These are phyloP conservation scores for Fusarium oxysporum DNA, from an alignment of 2,329 filamentous ascomycete species.

Conservation along the genomic window DNA sequence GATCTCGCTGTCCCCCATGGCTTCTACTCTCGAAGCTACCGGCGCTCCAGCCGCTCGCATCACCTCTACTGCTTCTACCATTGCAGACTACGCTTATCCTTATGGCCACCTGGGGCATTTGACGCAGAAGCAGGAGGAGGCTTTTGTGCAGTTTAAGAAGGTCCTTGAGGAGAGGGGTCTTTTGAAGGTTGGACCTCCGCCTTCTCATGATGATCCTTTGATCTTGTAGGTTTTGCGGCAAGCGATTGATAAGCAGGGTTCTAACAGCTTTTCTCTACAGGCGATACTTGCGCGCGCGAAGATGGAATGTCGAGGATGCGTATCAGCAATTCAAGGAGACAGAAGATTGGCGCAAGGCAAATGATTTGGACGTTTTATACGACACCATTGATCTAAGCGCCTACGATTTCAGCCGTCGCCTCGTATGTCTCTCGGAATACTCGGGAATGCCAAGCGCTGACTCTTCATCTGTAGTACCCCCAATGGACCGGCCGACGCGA, in stretches of 20 bases:
- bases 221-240: slow-evolving; percentile 66
- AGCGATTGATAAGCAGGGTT: slow-evolving; percentile 6
- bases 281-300: slow-evolving; percentile 86
- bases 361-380: slow-evolving; percentile 83
- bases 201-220: slow-evolving; percentile 79
- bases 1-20: slow-evolving; percentile 40
- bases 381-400: slow-evolving; percentile 86
- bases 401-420: slow-evolving; percentile 81
- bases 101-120: slow-evolving; percentile 86
- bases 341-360: slow-evolving; percentile 85
- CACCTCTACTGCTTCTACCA: slow-evolving; percentile 46
- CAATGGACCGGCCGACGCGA: slow-evolving; percentile 96
- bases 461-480: slow-evolving; percentile 73
- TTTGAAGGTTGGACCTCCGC: slow-evolving; percentile 66
- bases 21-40: slow-evolving; percentile 40
- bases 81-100: slow-evolving; percentile 68
- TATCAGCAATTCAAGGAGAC: slow-evolving; percentile 88
- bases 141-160: slow-evolving; percentile 78
- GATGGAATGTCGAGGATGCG: slow-evolving; percentile 82
- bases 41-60: slow-evolving; percentile 45
- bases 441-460: slow-evolving; percentile 8
- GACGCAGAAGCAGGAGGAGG: slow-evolving; percentile 72
- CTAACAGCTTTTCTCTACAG: slow-evolving; percentile 57
- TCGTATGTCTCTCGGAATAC: slow-evolving; percentile 63
- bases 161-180: slow-evolving; percentile 73